Conservation (phyloP, 2,329 filamentous ascomycete species). For the Ophiosphaerella narmari region DNA sequence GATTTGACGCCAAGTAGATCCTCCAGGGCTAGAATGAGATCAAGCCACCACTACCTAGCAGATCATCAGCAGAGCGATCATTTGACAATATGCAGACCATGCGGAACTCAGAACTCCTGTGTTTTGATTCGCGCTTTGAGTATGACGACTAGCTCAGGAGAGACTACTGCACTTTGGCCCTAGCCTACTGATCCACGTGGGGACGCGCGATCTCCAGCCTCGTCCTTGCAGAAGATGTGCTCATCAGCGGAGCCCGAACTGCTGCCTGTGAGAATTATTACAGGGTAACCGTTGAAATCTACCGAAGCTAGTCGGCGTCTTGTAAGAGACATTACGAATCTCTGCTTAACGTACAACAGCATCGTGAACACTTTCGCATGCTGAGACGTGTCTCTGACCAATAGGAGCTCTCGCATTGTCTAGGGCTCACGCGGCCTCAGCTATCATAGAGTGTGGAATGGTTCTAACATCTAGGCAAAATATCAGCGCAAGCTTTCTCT, state of each 20-base stretch:
- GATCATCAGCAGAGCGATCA: constrained; percentile 30
- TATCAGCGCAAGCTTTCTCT: not conserved
- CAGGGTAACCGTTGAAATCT: constrained; percentile 6
- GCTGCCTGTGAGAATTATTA: not conserved
- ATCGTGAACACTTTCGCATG: constrained; percentile 13
- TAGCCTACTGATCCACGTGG: constrained; percentile 16
- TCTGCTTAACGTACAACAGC: not conserved
- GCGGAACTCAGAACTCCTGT: constrained; percentile 36
- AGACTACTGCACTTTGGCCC: constrained; percentile 11
- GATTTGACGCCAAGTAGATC: constrained; percentile 28
- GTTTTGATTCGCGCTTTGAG: constrained; percentile 26
- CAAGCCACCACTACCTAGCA: constrained; percentile 18
- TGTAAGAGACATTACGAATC: no score
- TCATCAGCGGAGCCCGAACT: no score
- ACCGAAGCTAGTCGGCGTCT: not conserved
- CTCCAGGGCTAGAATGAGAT: constrained; percentile 16
- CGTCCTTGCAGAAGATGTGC: not conserved
- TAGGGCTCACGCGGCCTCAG: no score
- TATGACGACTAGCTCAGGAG: constrained; percentile 26
- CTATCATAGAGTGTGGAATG: no score
- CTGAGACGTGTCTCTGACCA: constrained; percentile 34
- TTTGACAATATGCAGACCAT: constrained; percentile 34
- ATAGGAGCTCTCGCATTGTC: constrained; percentile 9
- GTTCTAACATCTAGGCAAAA: no score
- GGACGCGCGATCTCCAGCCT: constrained; percentile 5